Base-by-base conservation (phyloP, 2,329 filamentous ascomycete species). In the Alternaria ethzedia region DNA sequence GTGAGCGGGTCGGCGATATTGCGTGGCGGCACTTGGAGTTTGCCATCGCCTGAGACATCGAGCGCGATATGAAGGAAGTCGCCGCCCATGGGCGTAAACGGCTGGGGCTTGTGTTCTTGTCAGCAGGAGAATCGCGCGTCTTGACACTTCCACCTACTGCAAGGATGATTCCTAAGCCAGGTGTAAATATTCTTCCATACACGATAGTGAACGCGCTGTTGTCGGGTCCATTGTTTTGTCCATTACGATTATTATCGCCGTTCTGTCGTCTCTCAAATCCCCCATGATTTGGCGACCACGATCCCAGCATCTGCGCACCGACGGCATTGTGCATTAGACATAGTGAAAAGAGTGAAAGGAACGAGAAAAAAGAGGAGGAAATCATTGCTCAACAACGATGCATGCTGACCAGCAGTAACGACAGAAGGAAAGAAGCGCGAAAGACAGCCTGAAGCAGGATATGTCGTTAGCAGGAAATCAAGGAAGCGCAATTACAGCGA, bases 151-250 rank as follows among this genome's bases (percentile, higher is more conserved):
- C n/a, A 67, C 72, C 50, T 70, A 78, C 76, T 30, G 90, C 85
- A 77, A 91, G 86, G 36, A 92, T 81, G 59, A 92, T 86, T 23
- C 86, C 89, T 59, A 92, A 85, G 0, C 90, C 90, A 0, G 90
- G 89, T 0, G 90, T 92, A 71, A 86, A 91, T 57, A 92, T 86
- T 70, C 92, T 89, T 15, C 90, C 90, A 68, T 87, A 87, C 21
- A 87, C 79, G 55, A 88, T 85, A 20, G 85, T 87, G 70, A 90
- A 90, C 64, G 68, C 70, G 63, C 71, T 77, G 21, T 70, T 71
- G 49, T 75, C 72, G 6, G 69, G 68, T 2, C 52, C 59, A 13
- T 67, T 57, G 21, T 70, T 68, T 20, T 69, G 69, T 23, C 66
- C 67, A 61, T 69, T 70, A 54, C 63, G 56, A 54, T 69, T 66